Base-by-base conservation (phyloP, 2,329 filamentous ascomycete species). In the Ophiosphaerella narmari region DNA sequence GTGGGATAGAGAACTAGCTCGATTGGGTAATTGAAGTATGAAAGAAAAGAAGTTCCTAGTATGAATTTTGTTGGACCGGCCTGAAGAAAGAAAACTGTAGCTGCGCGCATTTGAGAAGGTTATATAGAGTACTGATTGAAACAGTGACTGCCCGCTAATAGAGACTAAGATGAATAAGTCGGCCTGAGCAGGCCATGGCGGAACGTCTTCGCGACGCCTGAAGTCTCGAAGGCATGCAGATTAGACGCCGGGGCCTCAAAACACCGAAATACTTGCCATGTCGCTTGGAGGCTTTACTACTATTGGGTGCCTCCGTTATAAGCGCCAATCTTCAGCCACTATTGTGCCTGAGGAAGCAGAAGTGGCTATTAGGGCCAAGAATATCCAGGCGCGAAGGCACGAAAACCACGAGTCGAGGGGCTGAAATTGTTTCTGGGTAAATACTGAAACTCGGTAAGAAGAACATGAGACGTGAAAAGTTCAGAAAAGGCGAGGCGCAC, bases 21-120 rank as follows among this genome's bases (percentile, higher is more conserved):
- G 65, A 60, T 62, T 62, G 32, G 57, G 57, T 60, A 46, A 45
- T 46, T 51, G 57, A 43, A 44, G 43, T 45, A 39, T 32, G 41
- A 52, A 59, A 49, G 52, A 63, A 59, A 51, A 52, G 55, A 63
- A 55, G 26, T 57, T 66, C 68, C 52, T 64, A 62, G 62, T 59
- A 56, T 58, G 62, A 66, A 71, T 54, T 60, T 46, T 61, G 59
- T 33, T 68, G 67, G 70, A 56, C 69, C 70, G 63, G 70, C 70
- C 70, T 72, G 64, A 59, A 59, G 59, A 65, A 54, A 55, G 51
- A 66, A 57, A 46, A 57, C 38, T 57, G 38, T 40, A 60, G 26
- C 21, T 67, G 65, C 69, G 66, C 52, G 62, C 52, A 66, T 66
- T 70, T 69, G 67, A 67, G 66, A 46, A 41, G 55, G 55, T 70